Evolutionary conservation across 2,329 filamentous ascomycete species (phyloP).

Genomic region (Diaporthe aspalathi): DNA sequence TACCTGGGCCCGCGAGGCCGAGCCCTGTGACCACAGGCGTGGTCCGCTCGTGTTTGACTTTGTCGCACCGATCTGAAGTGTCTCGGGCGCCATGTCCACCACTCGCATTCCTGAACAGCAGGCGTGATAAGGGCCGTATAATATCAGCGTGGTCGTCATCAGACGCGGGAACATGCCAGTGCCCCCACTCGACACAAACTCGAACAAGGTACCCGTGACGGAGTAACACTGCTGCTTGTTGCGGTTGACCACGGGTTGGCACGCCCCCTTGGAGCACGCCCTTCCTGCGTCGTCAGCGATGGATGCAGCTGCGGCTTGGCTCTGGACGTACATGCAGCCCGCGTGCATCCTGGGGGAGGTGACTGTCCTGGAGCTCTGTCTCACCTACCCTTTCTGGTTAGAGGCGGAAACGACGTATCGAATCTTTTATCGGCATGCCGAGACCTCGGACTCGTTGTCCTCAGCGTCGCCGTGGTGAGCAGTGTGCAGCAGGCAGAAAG

Average conservation of each 20-base stretch:
- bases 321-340: constrained; percentile 39
- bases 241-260: constrained; percentile 30
- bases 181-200: constrained; percentile 16
- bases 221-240: constrained; percentile 33
- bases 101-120: constrained; percentile 28
- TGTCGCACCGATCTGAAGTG: constrained; percentile 20
- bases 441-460: constrained; percentile 22
- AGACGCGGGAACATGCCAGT: constrained; percentile 34
- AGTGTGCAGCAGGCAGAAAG: neutral
- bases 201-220: constrained; percentile 31
- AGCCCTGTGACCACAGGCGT: constrained; percentile 12
- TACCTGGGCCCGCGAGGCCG: neutral
- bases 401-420: constrained; percentile 1
- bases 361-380: constrained; percentile 25
- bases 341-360: constrained; percentile 33
- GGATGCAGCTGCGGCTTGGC: constrained; percentile 32
- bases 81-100: constrained; percentile 10
- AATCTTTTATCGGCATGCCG: constrained; percentile 25
- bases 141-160: constrained; percentile 46
- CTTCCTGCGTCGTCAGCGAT: constrained; percentile 36
- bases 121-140: constrained; percentile 47
- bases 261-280: constrained; percentile 20
- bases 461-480: constrained; percentile 17
- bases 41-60: constrained; percentile 16
- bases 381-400: constrained; percentile 40